Base-by-base conservation (phyloP, 1,284 basidiomycete genomes). In the Ustilago lituana region DNA sequence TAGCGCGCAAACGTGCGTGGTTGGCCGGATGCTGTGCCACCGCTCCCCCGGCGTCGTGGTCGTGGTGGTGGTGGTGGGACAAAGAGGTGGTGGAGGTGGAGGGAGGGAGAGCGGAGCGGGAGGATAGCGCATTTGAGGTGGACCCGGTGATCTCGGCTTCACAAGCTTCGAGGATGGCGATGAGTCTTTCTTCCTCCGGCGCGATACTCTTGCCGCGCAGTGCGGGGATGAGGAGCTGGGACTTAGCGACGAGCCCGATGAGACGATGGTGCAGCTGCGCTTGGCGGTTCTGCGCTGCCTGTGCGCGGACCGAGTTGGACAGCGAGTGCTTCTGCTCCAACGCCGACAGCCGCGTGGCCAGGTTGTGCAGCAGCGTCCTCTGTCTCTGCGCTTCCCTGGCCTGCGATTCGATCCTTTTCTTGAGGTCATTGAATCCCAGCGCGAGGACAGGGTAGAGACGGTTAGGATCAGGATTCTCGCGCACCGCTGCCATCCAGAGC, bases 371-470 rank as follows among this genome's bases (percentile, higher is more conserved):
- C 29, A 74, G 54, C 2, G 50, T 51, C 8, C 63, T 43, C 51
- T 80, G 78, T 7, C 79, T 54, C 6, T 54, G 56, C 2, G 77
- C 69, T 39, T 81, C 77, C 4, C 52, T 22, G 15, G 54, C 29
- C 38, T 81, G 80, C 9, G 71, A 64, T 31, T 74, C 72, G 29
- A 73, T 58, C 1, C 80, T 50, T 41, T 73, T 67, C 48, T 76
- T 74, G 11, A 81, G 54, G 39, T 81, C 80, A 22, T 56, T 56
- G 44, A 80, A 81, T 2, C 80, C 80, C 10, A 80, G 64, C 3
- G 79, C 80, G 0, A 81, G 70, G 15, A 80, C 77, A 8, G 80
- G 80, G 39, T 80, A 77, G 17, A 80, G 60, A n/a, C 70, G 73
- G 45, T 58, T 62, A 2, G 75, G 76, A 50, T 81, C 77, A 5